phyloP scores from a whole-genome alignment of 2,329 filamentous ascomycete genomes.

The Ceratocystis lukuohia region DNA sequence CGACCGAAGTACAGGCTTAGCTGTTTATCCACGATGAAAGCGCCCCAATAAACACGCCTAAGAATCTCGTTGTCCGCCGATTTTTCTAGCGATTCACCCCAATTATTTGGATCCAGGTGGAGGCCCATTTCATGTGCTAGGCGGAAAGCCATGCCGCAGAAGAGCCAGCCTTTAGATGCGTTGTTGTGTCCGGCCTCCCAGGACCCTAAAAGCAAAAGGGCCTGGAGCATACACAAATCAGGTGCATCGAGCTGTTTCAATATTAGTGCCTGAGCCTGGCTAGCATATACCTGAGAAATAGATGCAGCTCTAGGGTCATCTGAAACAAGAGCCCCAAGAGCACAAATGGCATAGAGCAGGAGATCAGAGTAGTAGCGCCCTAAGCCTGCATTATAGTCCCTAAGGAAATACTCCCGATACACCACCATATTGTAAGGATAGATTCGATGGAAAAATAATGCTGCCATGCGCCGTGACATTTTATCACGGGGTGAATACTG shows the following conservation, averaged over 20 bases:
- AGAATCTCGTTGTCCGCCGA: conserved; percentile 35
- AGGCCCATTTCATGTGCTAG: conserved; percentile 40
- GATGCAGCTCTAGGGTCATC: conserved; percentile 27
- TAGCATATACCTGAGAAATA: conserved; percentile 33
- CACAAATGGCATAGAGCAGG: conserved; percentile 36
- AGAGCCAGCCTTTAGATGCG: conserved; percentile 39
- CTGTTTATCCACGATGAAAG: conserved; percentile 38
- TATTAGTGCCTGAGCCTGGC: conserved; percentile 33
- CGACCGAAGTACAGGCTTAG: conserved; percentile 39
- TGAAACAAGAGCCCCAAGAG: conserved; percentile 36
- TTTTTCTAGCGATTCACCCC: conserved; percentile 31
- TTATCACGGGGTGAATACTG: conserved; percentile 33
- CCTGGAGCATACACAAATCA: conserved; percentile 35
- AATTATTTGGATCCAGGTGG: conserved; percentile 39
- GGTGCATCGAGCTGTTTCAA: conserved; percentile 34
- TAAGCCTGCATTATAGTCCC: conserved; percentile 35
- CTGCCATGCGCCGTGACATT: conserved; percentile 34
- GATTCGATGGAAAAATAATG: conserved; percentile 35
- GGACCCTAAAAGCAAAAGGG: conserved; percentile 34
- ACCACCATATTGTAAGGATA: conserved; percentile 39
- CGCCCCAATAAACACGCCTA: conserved; percentile 38
- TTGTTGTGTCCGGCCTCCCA: conserved; percentile 35
- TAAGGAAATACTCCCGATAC: conserved; percentile 38
- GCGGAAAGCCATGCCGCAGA: conserved; percentile 39
- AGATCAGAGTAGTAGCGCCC: conserved; percentile 38